Base-by-base conservation (phyloP, 768 basidiomycete genomes). In the Tricholomella constricta region DNA sequence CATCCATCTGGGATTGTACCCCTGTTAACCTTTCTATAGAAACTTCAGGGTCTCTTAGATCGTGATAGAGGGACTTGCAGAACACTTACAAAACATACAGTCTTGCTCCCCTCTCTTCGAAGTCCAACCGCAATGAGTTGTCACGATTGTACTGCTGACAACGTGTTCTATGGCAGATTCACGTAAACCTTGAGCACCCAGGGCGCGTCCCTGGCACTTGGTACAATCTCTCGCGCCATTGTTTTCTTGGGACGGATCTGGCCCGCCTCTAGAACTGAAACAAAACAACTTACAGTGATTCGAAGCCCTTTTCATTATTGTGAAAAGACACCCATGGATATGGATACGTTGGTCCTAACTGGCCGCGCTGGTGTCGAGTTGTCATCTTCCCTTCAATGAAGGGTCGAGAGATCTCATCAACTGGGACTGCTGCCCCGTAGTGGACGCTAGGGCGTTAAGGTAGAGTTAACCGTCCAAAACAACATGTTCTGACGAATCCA, bases 201-300 rank as follows among this genome's bases (percentile, higher is more conserved):
- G 41, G 75, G 72, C 6, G 73, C 78, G 36, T 85, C 82, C 62
- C 73, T 79, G 36, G 65, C 69, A 46, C 60, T 74, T 6, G 32
- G 22, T 32, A 29, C 25, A 12, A 50, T 53, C 1, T 60, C 65
- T 10, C 67, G 69, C 19, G 78, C 81, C 12, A 66, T 86, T 15
- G 61, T 86, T 19, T 61, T 84, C n/a, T 66, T 84, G 20, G 0
- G 85, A 86, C 56, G 76, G 72, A 11, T 88, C 84, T 54, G 85
- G 84, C 3, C 66, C 85, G 9, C 69, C 73, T 4, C 62, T 85
- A 72, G 25, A 86, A 86, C 58, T 73, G 65, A 51, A 85, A 81
- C 31, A 2, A 32, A 32, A 32, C 9, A 10, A 9, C 9, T 32
- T 29, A 7, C 22, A 48, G 12, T 12, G 19, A 19, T 51, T 74